Percentiles rank a stretch among this genome's conserved stretches.
Evolutionary conservation across 345 rosid genomes (phyloP).

Genomic region (Camelina sativa): DNA sequence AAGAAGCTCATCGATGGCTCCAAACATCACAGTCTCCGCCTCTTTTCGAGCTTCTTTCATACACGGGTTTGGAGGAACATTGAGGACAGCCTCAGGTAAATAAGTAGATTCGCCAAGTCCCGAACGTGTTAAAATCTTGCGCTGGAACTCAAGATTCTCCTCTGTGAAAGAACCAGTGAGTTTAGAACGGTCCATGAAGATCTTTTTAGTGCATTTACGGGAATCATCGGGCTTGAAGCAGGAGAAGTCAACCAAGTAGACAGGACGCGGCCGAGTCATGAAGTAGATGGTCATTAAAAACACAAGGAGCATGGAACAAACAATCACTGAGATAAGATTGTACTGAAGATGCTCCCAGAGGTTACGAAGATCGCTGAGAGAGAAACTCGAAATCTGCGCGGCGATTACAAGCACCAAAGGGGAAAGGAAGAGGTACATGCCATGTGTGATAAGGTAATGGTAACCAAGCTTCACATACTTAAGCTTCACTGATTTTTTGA

Average conservation of each 20-base stretch:
- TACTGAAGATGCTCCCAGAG: constrained; percentile 60
- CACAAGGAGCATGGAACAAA: constrained; percentile 55
- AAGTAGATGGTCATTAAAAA: constrained; percentile 51
- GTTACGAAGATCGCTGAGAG: constrained; percentile 44
- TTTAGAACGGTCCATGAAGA: constrained; percentile 54
- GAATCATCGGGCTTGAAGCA: constrained; percentile 58
- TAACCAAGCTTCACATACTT: constrained; percentile 77
- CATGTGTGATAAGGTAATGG: constrained; percentile 69
- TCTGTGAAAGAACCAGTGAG: constrained; percentile 53
- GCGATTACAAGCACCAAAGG: constrained; percentile 56
- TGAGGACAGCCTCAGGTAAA: constrained; percentile 59
- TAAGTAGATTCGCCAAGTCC: constrained; percentile 68
- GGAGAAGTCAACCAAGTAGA: constrained; percentile 57
- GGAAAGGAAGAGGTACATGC: constrained; percentile 62
- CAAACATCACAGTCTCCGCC: constrained; percentile 63
- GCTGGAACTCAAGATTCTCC: constrained; percentile 60
- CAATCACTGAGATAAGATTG: constrained; percentile 52
- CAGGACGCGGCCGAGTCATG: constrained; percentile 58
- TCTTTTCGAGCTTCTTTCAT: constrained; percentile 64
- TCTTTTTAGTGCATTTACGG: constrained; percentile 49
- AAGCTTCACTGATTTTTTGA: constrained; percentile 65
- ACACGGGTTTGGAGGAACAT: constrained; percentile 54
- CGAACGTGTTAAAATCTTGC: constrained; percentile 56
- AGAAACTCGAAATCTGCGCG: constrained; percentile 51
- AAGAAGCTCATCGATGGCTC: constrained; percentile 62